Evolutionary conservation across 1,139 yeast species (phyloP).

Genomic region (Hemisphaericaspora xylanilytica): DNA sequence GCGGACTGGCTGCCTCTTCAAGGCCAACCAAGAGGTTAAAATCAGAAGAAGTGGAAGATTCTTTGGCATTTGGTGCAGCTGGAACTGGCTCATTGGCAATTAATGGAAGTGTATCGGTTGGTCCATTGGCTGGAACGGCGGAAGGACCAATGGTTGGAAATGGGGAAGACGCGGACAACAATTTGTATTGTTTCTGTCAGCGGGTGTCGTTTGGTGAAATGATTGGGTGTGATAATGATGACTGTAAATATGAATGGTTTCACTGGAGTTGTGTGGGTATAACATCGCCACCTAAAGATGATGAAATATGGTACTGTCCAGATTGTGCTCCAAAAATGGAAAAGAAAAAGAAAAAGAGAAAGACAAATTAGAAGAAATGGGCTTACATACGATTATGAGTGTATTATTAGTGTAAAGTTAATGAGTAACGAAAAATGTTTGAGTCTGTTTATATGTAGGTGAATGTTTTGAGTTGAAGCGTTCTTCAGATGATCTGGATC

Average conservation of each 20-base stretch:
- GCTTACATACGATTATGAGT: no score
- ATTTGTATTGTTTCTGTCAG: conserved; percentile 77
- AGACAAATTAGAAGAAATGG: conserved; percentile 18
- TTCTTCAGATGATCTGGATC: no score
- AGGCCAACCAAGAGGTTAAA: conserved; percentile 28
- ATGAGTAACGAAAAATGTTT: no score
- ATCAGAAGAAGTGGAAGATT: conserved; percentile 24
- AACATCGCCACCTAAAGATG: conserved; percentile 64
- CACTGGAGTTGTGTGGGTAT: conserved; percentile 85
- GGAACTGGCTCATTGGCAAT: conserved; percentile 15
- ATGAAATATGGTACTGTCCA: conserved; percentile 70
- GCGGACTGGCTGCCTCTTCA: conserved; percentile 8
- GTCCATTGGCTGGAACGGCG: conserved; percentile 15
- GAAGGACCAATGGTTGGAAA: conserved; percentile 15
- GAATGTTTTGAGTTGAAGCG: no score
- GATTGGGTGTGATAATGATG: conserved; percentile 87
- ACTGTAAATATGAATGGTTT: conserved; percentile 86
- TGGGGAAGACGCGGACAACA: conserved; percentile 60
- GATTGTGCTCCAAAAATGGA: conserved; percentile 55
- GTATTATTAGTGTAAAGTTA: no score
- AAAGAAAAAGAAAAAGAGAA: conserved; percentile 46
- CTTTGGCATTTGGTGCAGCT: conserved; percentile 5
- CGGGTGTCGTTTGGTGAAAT: conserved; percentile 85
- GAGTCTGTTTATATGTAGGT: no score
- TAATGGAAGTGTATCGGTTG: conserved; percentile 12